Base-by-base conservation (phyloP, 2,329 filamentous ascomycete genomes). In the Ambrosiella cleistominuta region DNA sequence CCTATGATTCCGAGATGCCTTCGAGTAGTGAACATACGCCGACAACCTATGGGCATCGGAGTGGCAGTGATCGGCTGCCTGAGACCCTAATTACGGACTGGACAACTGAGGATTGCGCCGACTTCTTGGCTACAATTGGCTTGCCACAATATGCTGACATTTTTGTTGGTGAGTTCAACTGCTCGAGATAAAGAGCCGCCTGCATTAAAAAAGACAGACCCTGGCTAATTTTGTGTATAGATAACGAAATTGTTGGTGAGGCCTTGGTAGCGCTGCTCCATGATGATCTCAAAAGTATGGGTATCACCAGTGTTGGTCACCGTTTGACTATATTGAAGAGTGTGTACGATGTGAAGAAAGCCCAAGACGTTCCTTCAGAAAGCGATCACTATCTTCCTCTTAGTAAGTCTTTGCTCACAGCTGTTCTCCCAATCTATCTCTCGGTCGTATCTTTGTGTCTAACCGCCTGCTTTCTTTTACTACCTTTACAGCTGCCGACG, bases 261-360 rank as follows among this genome's bases (percentile, higher is more conserved):
- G 91, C 88, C 56, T 75, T 98, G 62, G 81, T 95, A 59, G 88
- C 88, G 45, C 74, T 98, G 62, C 85, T 86, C 62, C 93, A 97
- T 68, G 87, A 95, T 59, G 91, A 97, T 68, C 75, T 98, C 65
- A 95, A 94, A 71, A 88, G 94, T 67, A 91, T 97, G 83, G 90
- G 90, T 53, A 86, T 98, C 63, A 75, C 77, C 62, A 97, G 91
- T 71, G 88, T 96, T 53, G 93, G 93, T 45, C 93, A 98, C 72
- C 84, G 93, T 61, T 76, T 98, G 65, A 95, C 89, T 19, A 94
- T 98, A 60, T 77, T 98, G 60, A 97, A 96, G 73, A 90, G 83
- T 65, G 89, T 97, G 57, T 97, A 96, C 72, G 90, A 97, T 67
- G 84, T 93, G 66, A 98, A 98, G 73, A 85, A 91, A 69, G 88